phyloP scores from a whole-genome alignment of 139 green algal genomes.

The Pycnococcus provasolii region DNA sequence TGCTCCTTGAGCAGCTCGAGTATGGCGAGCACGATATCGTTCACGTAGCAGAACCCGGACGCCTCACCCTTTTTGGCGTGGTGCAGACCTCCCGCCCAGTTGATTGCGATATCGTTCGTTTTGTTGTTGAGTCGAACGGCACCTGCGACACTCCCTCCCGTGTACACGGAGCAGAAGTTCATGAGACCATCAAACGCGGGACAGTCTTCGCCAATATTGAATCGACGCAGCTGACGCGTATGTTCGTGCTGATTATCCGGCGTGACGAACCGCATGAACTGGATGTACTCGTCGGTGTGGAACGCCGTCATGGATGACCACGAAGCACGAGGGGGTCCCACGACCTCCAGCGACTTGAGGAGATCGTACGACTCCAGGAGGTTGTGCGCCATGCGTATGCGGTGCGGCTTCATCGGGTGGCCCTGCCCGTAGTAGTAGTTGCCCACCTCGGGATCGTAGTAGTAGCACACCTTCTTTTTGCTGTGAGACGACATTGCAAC shows the following conservation, averaged over 20 bases:
- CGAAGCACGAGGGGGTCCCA: conserved; percentile 52
- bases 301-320: conserved; percentile 74
- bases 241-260: conserved; percentile 47
- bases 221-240: conserved; percentile 42
- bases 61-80: conserved; percentile 91
- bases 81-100: conserved; percentile 94
- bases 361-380: conserved; percentile 88
- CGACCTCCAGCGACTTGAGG: conserved; percentile 79
- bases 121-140: conserved; percentile 57
- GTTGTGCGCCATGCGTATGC: conserved; percentile 87
- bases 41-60: conserved; percentile 92
- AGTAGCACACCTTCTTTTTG: conserved; percentile 19
- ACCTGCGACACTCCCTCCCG: conserved; percentile 49
- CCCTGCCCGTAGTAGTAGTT: conserved; percentile 85
- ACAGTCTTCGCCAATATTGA: conserved; percentile 83
- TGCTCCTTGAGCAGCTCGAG: conserved; percentile 94
- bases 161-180: conserved; percentile 69
- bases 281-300: conserved; percentile 56
- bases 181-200: conserved; percentile 77
- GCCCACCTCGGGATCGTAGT: conserved; percentile 27
- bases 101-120: conserved; percentile 83
- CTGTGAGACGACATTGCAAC: neutral
- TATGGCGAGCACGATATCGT: conserved; percentile 94
- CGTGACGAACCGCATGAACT: conserved; percentile 63
- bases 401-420: conserved; percentile 96